Percentiles rank a stretch among this genome's conserved stretches.
Evolutionary conservation across 2,329 filamentous ascomycete genomes (phyloP).

Genomic region (Amauroascus verrucosus): DNA sequence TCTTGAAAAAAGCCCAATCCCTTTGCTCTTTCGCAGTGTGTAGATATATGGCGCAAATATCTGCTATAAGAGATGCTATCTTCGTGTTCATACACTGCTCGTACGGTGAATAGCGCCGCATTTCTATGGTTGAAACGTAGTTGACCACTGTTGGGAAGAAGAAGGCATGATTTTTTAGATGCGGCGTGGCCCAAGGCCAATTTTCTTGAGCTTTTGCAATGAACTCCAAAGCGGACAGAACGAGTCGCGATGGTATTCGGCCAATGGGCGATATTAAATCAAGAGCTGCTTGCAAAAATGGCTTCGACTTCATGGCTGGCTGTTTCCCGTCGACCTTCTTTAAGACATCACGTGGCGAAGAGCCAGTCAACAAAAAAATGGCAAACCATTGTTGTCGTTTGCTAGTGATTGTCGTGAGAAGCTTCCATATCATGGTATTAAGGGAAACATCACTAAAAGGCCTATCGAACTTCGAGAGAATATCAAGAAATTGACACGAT

Average conservation of each 20-base stretch:
- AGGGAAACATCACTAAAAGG: slow-evolving; percentile 55
- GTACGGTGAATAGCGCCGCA: slow-evolving; percentile 39
- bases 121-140: slow-evolving; percentile 55
- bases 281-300: slow-evolving; percentile 65
- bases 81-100: slow-evolving; percentile 51
- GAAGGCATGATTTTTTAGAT: slow-evolving; percentile 59
- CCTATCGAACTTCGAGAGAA: slow-evolving; percentile 65
- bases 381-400: slow-evolving; percentile 95
- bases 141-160: slow-evolving; percentile 64
- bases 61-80: slow-evolving; percentile 71
- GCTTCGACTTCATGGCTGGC: slow-evolving; percentile 44
- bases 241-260: slow-evolving; percentile 53
- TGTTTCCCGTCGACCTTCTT: slow-evolving; percentile 41
- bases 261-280: slow-evolving; percentile 57
- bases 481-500: slow-evolving; percentile 71
- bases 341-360: slow-evolving; percentile 66
- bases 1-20: slow-evolving; percentile 56
- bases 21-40: slow-evolving; percentile 74
- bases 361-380: slow-evolving; percentile 80
- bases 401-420: slow-evolving; percentile 75
- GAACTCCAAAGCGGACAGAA: slow-evolving; percentile 72
- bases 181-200: slow-evolving; percentile 88
- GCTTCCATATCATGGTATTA: slow-evolving; percentile 65
- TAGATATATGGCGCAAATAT: slow-evolving; percentile 82
- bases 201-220: slow-evolving; percentile 81